phyloP scores from a whole-genome alignment of 2,329 filamentous ascomycete genomes.

The Exophiala xenobiotica region DNA sequence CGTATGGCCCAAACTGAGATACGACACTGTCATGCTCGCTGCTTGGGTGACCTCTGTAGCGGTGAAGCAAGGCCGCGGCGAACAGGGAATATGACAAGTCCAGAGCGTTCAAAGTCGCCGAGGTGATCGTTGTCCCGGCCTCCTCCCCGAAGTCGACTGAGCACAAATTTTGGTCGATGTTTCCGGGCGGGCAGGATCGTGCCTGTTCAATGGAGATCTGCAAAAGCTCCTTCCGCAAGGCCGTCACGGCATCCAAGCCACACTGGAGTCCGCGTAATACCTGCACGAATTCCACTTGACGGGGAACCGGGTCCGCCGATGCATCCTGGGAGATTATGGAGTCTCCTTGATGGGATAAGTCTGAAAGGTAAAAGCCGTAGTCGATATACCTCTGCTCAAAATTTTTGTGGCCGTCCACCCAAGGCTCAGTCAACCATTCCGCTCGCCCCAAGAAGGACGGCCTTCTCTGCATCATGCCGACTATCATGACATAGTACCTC shows the following conservation, averaged over 20 bases:
- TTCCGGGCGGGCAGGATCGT: neutral
- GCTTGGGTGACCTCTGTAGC: neutral
- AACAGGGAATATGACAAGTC: constrained; percentile 4
- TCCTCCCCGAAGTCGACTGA: neutral
- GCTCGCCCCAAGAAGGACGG: constrained; percentile 2
- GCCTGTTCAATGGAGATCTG: neutral
- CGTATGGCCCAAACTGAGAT: neutral
- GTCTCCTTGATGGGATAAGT: neutral
- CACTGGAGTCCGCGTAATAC: neutral
- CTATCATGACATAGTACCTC: constrained; percentile 13
- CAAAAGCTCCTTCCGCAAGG: neutral
- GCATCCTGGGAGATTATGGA: neutral
- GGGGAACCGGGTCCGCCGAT: neutral
- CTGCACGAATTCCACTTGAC: neutral
- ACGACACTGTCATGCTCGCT: neutral
- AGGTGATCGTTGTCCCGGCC: neutral
- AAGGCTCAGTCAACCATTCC: constrained; percentile 11
- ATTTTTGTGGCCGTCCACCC: constrained; percentile 4
- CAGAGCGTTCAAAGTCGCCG: constrained; percentile 4
- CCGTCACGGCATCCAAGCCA: neutral
- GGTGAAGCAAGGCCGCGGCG: constrained; percentile 2
- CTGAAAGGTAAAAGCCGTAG: constrained; percentile 9
- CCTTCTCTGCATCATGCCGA: constrained; percentile 1
- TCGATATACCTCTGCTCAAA: constrained; percentile 12
- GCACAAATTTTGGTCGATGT: neutral